These are phyloP conservation scores for Conticribra weissflogii DNA, from an alignment of 108 stramenopile species.

Conservation along the genomic window DNA sequence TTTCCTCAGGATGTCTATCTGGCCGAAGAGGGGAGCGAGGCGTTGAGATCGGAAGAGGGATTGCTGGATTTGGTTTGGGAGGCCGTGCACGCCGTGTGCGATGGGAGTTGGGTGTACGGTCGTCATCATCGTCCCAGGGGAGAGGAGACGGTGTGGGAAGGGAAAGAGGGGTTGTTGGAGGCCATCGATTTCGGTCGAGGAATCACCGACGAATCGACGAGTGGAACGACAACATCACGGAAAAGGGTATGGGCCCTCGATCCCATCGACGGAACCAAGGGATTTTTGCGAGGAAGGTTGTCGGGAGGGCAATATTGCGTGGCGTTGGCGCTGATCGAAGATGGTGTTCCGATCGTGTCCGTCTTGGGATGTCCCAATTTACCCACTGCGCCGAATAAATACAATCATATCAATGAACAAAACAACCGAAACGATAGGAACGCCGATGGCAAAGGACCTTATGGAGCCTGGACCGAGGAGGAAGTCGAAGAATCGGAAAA, in stretches of 20 bases:
- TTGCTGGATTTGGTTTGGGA: conserved; percentile 37
- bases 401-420: no score
- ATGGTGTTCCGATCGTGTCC: conserved; percentile 70
- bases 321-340: conserved; percentile 69
- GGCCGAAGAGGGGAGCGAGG: conserved; percentile 64
- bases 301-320: conserved; percentile 75
- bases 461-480: conserved; percentile 48
- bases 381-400: conserved; percentile 15
- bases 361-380: conserved; percentile 87
- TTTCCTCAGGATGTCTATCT: conserved; percentile 55
- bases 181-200: conserved; percentile 56
- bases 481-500: conserved; percentile 18
- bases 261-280: conserved; percentile 94
- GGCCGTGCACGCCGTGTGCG: conserved; percentile 20
- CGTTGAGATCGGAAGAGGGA: conserved; percentile 26
- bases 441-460: background rate
- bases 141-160: background rate
- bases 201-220: background rate
- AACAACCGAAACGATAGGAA: background rate
- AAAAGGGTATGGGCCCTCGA: conserved; percentile 78
- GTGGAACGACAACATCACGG: background rate
- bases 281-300: conserved; percentile 72
- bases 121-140: no score
- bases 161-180: conserved; percentile 30
- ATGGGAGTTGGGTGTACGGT: background rate